Percentiles rank a stretch among this genome's conserved stretches.
Conservation (phyloP, 441 rosid species). For the Geranium incanum region DNA sequence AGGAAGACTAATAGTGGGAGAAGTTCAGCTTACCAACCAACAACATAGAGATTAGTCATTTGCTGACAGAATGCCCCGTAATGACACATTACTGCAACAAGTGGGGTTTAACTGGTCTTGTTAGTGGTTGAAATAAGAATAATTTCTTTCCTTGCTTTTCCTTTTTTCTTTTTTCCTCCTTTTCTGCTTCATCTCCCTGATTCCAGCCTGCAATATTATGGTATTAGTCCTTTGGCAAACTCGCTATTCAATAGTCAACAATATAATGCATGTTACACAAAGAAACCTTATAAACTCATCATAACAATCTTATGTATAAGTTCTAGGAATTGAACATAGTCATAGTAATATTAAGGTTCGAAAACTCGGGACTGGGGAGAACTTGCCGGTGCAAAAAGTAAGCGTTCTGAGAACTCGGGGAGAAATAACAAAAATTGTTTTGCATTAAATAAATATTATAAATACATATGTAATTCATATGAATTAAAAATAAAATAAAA, state of each 20-base stretch:
- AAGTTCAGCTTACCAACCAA: neutral
- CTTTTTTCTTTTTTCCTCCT: neutral
- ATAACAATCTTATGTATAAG: neutral
- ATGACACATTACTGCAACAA: neutral
- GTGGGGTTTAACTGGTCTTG: neutral
- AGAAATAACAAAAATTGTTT: too few species aligned
- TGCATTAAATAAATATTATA: too few species aligned
- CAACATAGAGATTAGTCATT: neutral
- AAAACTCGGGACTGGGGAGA: too few species aligned
- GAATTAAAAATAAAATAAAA: too few species aligned
- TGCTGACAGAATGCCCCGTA: neutral
- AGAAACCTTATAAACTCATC: neutral
- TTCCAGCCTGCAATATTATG: constrained; percentile 2
- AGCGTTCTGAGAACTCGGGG: too few species aligned
- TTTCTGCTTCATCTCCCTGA: constrained; percentile 1
- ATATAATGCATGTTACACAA: neutral
- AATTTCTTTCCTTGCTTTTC: neutral
- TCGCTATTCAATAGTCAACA: neutral
- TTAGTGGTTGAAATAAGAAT: neutral
- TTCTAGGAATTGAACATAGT: too few species aligned
- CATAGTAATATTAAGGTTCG: too few species aligned
- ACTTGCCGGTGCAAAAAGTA: too few species aligned
- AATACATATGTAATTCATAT: too few species aligned
- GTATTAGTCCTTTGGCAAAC: neutral
- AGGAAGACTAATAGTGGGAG: neutral